Evolutionary conservation across 1,284 basidiomycete genomes (phyloP), one percentile per base, ranked within the genome.

Genomic region (Blastosporella zonata): DNA sequence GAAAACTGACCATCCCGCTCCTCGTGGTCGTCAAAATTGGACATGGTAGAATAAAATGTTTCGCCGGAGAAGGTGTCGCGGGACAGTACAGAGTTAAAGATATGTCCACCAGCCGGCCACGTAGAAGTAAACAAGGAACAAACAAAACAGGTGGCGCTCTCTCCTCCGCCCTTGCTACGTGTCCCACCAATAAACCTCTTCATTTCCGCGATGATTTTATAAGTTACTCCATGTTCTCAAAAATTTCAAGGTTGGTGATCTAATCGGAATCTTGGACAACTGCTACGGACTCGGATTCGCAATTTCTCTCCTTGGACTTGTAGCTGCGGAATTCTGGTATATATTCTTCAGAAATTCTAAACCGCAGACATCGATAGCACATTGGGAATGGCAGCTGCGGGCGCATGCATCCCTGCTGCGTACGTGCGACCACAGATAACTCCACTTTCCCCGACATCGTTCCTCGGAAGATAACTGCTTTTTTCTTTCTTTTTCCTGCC

Each of bases 11-110:
- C 82, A 62, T 84, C 75, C 55, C 75, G 69, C 56, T 78, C 75
- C 63, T 78, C 75, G 36, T 77, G 74, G 58, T 78, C 75, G 63
- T 78, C 75, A 53, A 78, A 77, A 59, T 76, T 76, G 45, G 73
- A 62, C 73, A 74, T 75, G 41, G 39, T 58, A 42, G 47, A 55
- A 53, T 23, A 44, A 47, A 49, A 45, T 55, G 53, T 58, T 55
- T 58, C 53, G 57, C 54, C 53, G 52, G 54, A 50, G 50, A 47
- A 54, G 56, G 60, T 59, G 61, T 63, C 62, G 58, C 57, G 57
- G n/a, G 61, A 59, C 59, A 56, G 54, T 58, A 50, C 49, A 50
- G 52, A 47, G 49, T 55, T 46, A 43, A n/a, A 50, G 46, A 47
- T 50, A 43, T 50, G 42, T 43, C 39, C 20, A 40, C 47, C 6